Percentiles rank a stretch among this genome's conserved stretches.
These are phyloP conservation scores for Meira nashicola DNA, from an alignment of 1,284 basidiomycete genomes.

Conservation along the genomic window DNA sequence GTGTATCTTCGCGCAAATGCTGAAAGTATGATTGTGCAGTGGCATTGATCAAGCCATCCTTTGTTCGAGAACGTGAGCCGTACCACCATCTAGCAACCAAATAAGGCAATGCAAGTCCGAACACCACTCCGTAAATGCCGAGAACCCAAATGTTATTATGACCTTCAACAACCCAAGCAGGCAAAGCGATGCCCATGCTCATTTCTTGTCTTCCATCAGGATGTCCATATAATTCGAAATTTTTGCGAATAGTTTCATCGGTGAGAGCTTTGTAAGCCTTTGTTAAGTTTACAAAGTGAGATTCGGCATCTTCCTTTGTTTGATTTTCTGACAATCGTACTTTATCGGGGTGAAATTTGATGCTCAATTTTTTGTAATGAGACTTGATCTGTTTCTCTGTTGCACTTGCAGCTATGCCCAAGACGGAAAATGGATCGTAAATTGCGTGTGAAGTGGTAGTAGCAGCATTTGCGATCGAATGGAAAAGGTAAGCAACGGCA, in stretches of 20 bases:
- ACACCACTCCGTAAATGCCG: constrained; percentile 76
- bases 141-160: constrained; percentile 89
- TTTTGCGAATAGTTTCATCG: constrained; percentile 86
- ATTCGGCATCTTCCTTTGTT: constrained; percentile 82
- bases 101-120: constrained; percentile 79
- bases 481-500: constrained; percentile 65
- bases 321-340: constrained; percentile 73
- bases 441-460: constrained; percentile 53
- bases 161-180: constrained; percentile 86
- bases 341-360: constrained; percentile 80
- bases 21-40: constrained; percentile 90
- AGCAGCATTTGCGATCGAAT: constrained; percentile 61
- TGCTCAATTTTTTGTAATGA: constrained; percentile 80
- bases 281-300: constrained; percentile 85
- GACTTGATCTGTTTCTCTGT: constrained; percentile 91
- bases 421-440: constrained; percentile 92
- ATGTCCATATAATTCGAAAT: constrained; percentile 85
- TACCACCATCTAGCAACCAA: constrained; percentile 93
- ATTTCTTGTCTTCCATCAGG: constrained; percentile 94
- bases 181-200: constrained; percentile 91
- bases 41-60: constrained; percentile 79
- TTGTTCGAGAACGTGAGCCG: constrained; percentile 80
- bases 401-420: constrained; percentile 74
- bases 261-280: constrained; percentile 98
- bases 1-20: constrained; percentile 72